Percentiles rank a stretch among this genome's conserved stretches.
Conservation (phyloP, 202 grass and related monocot genomes). For the Digitaria exilis region DNA sequence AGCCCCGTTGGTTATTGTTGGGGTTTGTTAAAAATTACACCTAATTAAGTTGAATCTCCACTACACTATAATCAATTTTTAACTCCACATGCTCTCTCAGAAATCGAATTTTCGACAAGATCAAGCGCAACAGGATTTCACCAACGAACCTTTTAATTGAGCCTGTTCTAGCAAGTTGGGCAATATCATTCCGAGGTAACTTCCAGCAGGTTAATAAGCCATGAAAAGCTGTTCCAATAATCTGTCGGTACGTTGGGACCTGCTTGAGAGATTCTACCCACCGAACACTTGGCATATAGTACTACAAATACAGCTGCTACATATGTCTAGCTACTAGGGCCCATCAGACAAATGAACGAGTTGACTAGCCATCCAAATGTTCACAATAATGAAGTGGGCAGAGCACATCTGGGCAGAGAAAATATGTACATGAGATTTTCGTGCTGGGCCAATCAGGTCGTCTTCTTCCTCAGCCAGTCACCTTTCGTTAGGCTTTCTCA, state of each 20-base stretch:
- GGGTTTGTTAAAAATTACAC: neutral
- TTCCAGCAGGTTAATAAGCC: neutral
- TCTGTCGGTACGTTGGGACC: neutral
- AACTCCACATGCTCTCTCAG: neutral
- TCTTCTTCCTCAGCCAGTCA: neutral
- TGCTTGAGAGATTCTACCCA: slow-evolving; percentile 4
- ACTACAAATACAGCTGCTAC: neutral
- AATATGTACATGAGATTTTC: slow-evolving; percentile 28
- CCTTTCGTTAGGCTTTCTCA: slow-evolving; percentile 36
- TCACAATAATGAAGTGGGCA: slow-evolving; percentile 32
- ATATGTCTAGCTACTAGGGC: neutral
- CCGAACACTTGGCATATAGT: slow-evolving; percentile 10
- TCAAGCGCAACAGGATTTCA: neutral
- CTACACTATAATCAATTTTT: no score
- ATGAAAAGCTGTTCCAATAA: neutral
- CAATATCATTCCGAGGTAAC: neutral
- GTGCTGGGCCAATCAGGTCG: neutral
- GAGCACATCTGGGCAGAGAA: neutral
- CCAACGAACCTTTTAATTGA: neutral
- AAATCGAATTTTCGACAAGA: neutral
- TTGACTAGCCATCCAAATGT: slow-evolving; percentile 11
- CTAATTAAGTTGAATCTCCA: no score
- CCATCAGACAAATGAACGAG: slow-evolving; percentile 11
- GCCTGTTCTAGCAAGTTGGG: neutral
- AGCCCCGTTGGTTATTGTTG: neutral